These are phyloP conservation scores for Lenzites betulinus DNA, from an alignment of 768 basidiomycete species.

Conservation along the genomic window DNA sequence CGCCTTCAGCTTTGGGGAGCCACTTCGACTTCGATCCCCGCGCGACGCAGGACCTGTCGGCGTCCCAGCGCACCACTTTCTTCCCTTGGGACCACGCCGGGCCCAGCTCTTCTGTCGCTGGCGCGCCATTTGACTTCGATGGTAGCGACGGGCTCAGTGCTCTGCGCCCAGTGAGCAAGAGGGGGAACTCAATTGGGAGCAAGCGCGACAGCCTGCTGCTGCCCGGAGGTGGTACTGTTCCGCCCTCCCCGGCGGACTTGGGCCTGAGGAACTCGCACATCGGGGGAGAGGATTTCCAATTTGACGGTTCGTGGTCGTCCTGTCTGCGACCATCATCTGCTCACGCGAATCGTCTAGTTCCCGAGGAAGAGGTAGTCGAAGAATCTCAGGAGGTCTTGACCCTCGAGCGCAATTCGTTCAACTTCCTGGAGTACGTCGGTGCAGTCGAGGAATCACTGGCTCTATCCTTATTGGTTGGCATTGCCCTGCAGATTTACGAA, in stretches of 20 bases:
- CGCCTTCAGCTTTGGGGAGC: conserved; percentile 51
- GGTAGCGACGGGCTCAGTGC: conserved; percentile 47
- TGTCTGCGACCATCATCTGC: too few relatives aligned
- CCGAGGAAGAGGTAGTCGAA: conserved; percentile 28
- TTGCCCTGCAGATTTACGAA: conserved; percentile 61
- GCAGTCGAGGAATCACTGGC: background rate
- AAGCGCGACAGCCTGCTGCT: conserved; percentile 59
- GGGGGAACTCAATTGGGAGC: conserved; percentile 54
- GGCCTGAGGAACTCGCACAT: conserved; percentile 41
- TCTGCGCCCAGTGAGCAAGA: conserved; percentile 35
- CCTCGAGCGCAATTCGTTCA: conserved; percentile 75
- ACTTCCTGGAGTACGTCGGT: conserved; percentile 76
- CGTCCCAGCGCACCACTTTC: conserved; percentile 67
- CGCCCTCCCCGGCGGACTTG: conserved; percentile 49
- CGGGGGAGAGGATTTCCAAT: conserved; percentile 62
- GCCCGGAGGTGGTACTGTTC: conserved; percentile 42
- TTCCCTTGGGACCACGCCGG: conserved; percentile 87
- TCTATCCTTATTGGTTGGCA: background rate
- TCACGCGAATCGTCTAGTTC: too few relatives aligned
- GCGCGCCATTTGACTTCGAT: conserved; percentile 36
- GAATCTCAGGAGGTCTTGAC: conserved; percentile 56
- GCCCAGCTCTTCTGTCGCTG: conserved; percentile 55
- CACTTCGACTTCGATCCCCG: conserved; percentile 48
- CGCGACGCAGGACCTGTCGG: conserved; percentile 41
- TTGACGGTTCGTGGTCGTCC: conserved; percentile 63